Evolutionary conservation across 176 grass and related monocot species (phyloP), one percentile per base, ranked within the genome.

Genomic region (Luzula sylvatica): DNA sequence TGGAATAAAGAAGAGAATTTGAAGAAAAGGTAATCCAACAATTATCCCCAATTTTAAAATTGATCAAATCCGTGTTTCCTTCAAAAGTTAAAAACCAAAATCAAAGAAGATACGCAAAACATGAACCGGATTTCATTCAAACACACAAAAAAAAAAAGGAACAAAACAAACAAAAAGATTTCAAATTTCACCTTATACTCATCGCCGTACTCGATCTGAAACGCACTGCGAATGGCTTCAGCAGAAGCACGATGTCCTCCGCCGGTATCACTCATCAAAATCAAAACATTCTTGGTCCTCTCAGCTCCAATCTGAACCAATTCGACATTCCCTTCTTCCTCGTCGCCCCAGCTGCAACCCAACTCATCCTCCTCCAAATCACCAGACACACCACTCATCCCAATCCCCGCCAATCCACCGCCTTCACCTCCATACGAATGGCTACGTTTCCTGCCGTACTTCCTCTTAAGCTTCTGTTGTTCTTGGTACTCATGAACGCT

Each of bases 181-280:
- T 52, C 27, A 50, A 18, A 54, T 0, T 15, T 17, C 30, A 95
- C 90, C 90, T 73, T 67, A 45, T 95, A 95, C 6, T 79, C 90
- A 51, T 95, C 80, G 16, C 80, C 90, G 26, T 75, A 95, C 68
- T 88, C 90, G 59, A 95, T 82, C 61, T 85, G 84, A 69, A 95
- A 88, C 44, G 84, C 84, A 55, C 85, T 82, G 51, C 87, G 82
- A 67, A 95, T 95, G 52, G 90, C 90, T 73, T 95, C 90, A 3
- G 90, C 90, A 28, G 90, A 95, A 1, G 90, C 84, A 35, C 90
- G 90, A 70, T 95, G 90, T 0, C 90, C 90, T 0, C 90, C 90
- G 0, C 90, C 80, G 46, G 84, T 95, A 56, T 95, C 90, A 77
- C 84, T 95, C 90, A 95, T 95, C 49, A 95, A 78, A 68, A 88